phyloP scores from a whole-genome alignment of 805 yeast genomes.

The Yamadazyma takamatsuzukensis region DNA sequence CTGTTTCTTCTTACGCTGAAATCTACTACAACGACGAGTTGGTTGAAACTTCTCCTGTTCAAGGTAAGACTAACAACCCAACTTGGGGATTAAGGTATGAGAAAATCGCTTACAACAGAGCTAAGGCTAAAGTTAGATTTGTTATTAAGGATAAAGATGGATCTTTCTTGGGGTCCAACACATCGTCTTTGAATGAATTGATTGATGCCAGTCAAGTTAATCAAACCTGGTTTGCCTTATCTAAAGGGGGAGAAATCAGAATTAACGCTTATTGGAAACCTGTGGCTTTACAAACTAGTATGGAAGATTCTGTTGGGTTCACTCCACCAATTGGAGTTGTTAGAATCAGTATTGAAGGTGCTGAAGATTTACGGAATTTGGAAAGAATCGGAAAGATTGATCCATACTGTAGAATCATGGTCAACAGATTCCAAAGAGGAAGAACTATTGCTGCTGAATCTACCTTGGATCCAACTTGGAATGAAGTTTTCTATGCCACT shows the following conservation, averaged over 20 bases:
- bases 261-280: slow-evolving; percentile 82
- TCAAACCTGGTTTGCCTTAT: slow-evolving; percentile 70
- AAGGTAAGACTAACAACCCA: slow-evolving; percentile 63
- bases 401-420: slow-evolving; percentile 79
- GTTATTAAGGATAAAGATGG: slow-evolving; percentile 57
- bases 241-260: slow-evolving; percentile 71
- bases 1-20: slow-evolving; percentile 65
- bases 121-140: slow-evolving; percentile 64
- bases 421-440: slow-evolving; percentile 71
- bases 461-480: slow-evolving; percentile 78
- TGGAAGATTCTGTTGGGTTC: slow-evolving; percentile 70
- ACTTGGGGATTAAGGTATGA: slow-evolving; percentile 62
- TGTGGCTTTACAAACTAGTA: slow-evolving; percentile 42
- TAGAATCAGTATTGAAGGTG: slow-evolving; percentile 67
- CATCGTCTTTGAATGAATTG: slow-evolving; percentile 58
- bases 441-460: slow-evolving; percentile 70
- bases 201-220: slow-evolving; percentile 77
- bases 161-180: slow-evolving; percentile 55
- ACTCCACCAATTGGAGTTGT: slow-evolving; percentile 94
- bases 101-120: slow-evolving; percentile 67
- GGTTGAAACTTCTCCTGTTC: slow-evolving; percentile 53
- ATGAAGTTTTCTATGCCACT: slow-evolving; percentile 78
- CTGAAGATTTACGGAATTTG: slow-evolving; percentile 73
- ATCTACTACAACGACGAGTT: slow-evolving; percentile 60
- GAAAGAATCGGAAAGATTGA: slow-evolving; percentile 89